These are phyloP conservation scores for Fusarium papillatum DNA, from an alignment of 2,329 filamentous ascomycete genomes.

Conservation along the genomic window DNA sequence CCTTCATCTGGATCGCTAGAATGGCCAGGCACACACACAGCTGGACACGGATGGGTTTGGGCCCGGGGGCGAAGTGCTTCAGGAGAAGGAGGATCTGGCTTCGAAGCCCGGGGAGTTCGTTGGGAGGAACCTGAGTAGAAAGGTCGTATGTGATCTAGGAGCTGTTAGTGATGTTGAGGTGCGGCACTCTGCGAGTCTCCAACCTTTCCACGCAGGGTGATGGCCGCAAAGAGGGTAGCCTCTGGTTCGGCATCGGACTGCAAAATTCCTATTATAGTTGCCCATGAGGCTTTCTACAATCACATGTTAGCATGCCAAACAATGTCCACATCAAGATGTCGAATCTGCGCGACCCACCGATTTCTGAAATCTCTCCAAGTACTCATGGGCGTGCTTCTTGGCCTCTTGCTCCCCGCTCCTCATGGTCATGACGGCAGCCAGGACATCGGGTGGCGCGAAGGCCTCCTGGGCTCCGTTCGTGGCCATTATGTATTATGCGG, in stretches of 20 bases:
- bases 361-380: conserved; percentile 96
- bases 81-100: conserved; percentile 87
- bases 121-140: conserved; percentile 82
- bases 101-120: conserved; percentile 82
- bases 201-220: conserved; percentile 98
- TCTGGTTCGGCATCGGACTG: conserved; percentile 86
- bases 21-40: conserved; percentile 95
- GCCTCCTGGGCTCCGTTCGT: conserved; percentile 74
- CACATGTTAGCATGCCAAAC: conserved; percentile 23
- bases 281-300: conserved; percentile 90
- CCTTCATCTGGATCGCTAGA: conserved; percentile 94
- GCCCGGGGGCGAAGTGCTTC: conserved; percentile 84
- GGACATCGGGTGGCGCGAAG: conserved; percentile 81
- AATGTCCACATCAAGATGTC: background rate
- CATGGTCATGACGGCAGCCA: conserved; percentile 93
- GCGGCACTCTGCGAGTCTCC: background rate
- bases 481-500: conserved; percentile 68
- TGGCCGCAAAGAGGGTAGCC: conserved; percentile 94
- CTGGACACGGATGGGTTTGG: conserved; percentile 89
- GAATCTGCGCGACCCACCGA: conserved; percentile 70
- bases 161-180: conserved; percentile 5
- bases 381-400: conserved; percentile 93
- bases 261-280: conserved; percentile 86
- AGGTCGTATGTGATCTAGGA: conserved; percentile 95
- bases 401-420: conserved; percentile 84